Conservation (phyloP, 345 rosid species). For the Citrus unshiu region DNA sequence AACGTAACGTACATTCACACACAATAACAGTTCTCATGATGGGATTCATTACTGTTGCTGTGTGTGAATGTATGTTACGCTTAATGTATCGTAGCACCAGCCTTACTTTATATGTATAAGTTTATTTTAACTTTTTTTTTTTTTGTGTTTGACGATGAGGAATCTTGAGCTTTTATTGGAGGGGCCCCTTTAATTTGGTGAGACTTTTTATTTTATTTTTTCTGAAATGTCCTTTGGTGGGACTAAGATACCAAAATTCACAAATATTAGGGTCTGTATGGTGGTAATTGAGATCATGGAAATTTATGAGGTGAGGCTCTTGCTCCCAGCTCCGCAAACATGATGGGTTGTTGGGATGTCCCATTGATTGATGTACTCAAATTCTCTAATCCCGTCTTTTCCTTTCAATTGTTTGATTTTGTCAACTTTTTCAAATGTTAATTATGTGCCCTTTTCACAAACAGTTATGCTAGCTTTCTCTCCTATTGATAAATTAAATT, state of each 20-base stretch:
- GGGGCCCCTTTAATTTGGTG: not conserved
- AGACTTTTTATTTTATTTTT: too few species aligned
- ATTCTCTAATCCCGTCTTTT: constrained; percentile 20
- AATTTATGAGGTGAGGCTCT: not conserved
- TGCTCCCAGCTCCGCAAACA: constrained; percentile 39
- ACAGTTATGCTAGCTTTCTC: not conserved
- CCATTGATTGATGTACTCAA: constrained; percentile 20
- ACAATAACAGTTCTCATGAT: too few species aligned
- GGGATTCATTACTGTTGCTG: too few species aligned
- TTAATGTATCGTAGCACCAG: too few species aligned
- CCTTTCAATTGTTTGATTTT: not conserved
- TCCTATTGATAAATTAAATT: too few species aligned
- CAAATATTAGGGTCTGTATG: not conserved
- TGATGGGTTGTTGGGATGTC: constrained; percentile 55
- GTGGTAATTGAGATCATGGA: not conserved
- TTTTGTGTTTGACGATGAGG: not conserved
- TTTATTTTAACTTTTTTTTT: not conserved
- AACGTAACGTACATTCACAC: too few species aligned
- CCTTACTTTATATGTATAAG: too few species aligned
- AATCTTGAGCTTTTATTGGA: not conserved
- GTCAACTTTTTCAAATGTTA: not conserved
- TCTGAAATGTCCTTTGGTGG: not conserved
- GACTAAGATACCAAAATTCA: not conserved
- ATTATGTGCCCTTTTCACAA: not conserved
- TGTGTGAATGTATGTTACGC: too few species aligned